Conservation (phyloP, 129 eudicot genomes). For the Artemisia tridentata region DNA sequence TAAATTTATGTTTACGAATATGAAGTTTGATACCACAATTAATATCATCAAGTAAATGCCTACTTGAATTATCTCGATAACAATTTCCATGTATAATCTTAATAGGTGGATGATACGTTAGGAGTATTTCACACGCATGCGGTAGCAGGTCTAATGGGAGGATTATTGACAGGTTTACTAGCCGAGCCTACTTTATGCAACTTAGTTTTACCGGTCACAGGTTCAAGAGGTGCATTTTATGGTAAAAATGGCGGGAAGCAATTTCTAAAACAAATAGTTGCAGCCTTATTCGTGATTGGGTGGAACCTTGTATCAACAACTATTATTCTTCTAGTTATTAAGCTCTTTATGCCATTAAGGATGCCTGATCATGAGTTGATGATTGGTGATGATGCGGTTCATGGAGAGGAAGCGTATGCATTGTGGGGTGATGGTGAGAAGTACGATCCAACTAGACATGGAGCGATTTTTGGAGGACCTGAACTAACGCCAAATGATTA, state of each 20-base stretch:
- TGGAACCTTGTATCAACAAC: conserved; percentile 67
- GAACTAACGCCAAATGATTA: conserved; percentile 40
- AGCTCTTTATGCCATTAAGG: conserved; percentile 46
- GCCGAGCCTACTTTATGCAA: conserved; percentile 61
- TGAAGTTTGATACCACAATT: too few species aligned
- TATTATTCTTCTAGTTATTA: conserved; percentile 43
- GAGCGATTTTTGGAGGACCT: conserved; percentile 37
- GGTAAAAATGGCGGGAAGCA: conserved; percentile 57
- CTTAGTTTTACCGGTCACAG: conserved; percentile 46
- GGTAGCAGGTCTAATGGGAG: conserved; percentile 63
- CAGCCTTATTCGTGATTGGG: conserved; percentile 57
- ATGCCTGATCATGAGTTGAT: conserved; percentile 65
- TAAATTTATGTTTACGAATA: too few species aligned
- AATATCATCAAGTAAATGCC: too few species aligned
- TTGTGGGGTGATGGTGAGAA: conserved; percentile 84
- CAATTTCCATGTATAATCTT: neutral
- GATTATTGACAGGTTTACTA: conserved; percentile 58
- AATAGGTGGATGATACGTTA: conserved; percentile 69
- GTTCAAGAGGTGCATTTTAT: conserved; percentile 63
- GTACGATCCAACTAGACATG: conserved; percentile 56
- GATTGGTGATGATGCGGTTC: conserved; percentile 85
- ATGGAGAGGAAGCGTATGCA: conserved; percentile 77
- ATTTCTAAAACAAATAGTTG: conserved; percentile 61
- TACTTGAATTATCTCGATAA: neutral
- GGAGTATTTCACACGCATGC: conserved; percentile 80